Base-by-base conservation (phyloP, 805 yeast species). In the Starmerella apicola region DNA sequence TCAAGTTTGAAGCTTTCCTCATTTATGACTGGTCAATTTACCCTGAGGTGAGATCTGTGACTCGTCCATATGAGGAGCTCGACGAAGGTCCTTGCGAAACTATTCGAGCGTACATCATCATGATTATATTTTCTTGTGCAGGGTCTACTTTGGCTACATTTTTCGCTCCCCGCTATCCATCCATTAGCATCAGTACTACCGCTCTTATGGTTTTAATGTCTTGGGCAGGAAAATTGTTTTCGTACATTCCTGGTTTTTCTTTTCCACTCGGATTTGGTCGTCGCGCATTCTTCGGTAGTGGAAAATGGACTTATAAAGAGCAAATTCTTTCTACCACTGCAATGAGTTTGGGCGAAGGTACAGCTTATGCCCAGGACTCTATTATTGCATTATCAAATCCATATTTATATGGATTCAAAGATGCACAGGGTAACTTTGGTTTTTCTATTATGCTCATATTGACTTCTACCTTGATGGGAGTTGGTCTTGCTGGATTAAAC, bases 401-500 rank as follows among this genome's bases (percentile, higher is more conserved):
- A 2, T 22, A 42, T 15, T 42, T 42, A 38, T 42, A 27, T 17
- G 34, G 31, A 2, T 34, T 38, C 19, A 12, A 16, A 8, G 34
- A 35, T 8, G 45, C 45, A 2, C 34, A 32, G n/a, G 42, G 37
- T 10, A 17, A 26, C n/a, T 42, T 42, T 18, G 70, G 74, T 1
- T 78, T 66, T 55, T 77, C 72, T 53, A 47, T 75, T 15, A 50
- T 74, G 30, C 60, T 77, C 29, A 61, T 71, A 1, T 48, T 75
- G 3, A 65, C 79, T 2, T 66, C 81, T 2, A 80, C 76, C 53
- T 70, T 71, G 43, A 58, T 78, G 48, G 85, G 84, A 17, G 71
- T 74, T 51, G 78, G 81, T 1, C 68, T 78, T 53, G 81, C 84
- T 5, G 78, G 80, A 37, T 50, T 78, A 23, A 65, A 75, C 67